Conservation (phyloP, 352 stramenopile genomes). For the Phytophthora meadii region DNA sequence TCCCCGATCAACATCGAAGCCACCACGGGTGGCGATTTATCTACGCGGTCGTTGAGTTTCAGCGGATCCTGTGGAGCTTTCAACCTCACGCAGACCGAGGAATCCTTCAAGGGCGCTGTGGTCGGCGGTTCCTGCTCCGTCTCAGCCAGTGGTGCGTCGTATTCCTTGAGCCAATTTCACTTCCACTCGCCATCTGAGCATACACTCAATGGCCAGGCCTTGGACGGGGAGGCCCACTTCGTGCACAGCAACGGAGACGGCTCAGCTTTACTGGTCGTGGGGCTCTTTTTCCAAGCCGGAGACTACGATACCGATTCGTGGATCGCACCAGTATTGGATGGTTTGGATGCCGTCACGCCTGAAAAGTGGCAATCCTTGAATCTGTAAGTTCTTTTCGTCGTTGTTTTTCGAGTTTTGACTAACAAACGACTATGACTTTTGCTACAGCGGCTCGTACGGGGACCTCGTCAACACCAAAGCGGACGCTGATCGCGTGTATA, state of each 20-base stretch:
- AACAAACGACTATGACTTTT: not conserved
- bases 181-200: conserved; percentile 52
- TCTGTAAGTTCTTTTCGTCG: conserved; percentile 24
- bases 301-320: conserved; percentile 30
- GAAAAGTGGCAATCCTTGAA: conserved; percentile 13
- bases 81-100: conserved; percentile 35
- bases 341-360: conserved; percentile 31
- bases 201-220: conserved; percentile 38
- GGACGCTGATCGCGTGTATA: conserved; percentile 35
- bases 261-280: conserved; percentile 44
- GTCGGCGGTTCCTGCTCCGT: conserved; percentile 28
- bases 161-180: conserved; percentile 45
- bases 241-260: conserved; percentile 45
- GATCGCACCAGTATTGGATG: conserved; percentile 33
- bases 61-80: conserved; percentile 29
- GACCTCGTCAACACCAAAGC: conserved; percentile 21
- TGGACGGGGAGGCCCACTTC: conserved; percentile 49
- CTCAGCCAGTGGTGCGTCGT: conserved; percentile 14
- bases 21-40: conserved; percentile 9
- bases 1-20: conserved; percentile 44
- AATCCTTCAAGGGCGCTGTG: conserved; percentile 34
- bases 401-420: conserved; percentile 1
- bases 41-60: conserved; percentile 27
- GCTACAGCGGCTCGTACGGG: conserved; percentile 27
- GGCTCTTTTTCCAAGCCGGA: conserved; percentile 28